These are phyloP conservation scores for Aspergillus puulaauensis DNA, from an alignment of 2,329 filamentous ascomycete species.

Conservation along the genomic window DNA sequence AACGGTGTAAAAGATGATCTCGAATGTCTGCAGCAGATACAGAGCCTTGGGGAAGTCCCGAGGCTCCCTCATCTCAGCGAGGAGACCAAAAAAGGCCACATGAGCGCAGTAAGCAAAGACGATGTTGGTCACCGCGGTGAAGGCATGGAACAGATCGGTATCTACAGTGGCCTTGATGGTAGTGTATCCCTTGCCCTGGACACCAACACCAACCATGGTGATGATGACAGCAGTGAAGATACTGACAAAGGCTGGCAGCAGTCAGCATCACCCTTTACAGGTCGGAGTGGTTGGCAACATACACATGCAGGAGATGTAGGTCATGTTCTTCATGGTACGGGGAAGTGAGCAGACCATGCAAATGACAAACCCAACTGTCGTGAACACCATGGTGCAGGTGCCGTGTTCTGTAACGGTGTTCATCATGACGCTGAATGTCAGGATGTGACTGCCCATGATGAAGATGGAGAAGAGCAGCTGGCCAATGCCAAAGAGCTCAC, in stretches of 20 bases:
- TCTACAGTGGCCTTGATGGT: not conserved
- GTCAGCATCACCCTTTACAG: not conserved
- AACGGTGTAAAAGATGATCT: slow-evolving; percentile 61
- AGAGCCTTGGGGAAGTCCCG: slow-evolving; percentile 61
- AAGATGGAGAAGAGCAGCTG: slow-evolving; percentile 64
- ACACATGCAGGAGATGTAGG: slow-evolving; percentile 5
- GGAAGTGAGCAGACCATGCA: slow-evolving; percentile 51
- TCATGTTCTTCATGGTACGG: slow-evolving; percentile 28
- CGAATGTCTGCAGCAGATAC: slow-evolving; percentile 55
- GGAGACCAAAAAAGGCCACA: slow-evolving; percentile 52
- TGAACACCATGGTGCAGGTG: slow-evolving; percentile 62
- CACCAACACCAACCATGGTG: slow-evolving; percentile 63
- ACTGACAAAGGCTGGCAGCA: slow-evolving; percentile 50
- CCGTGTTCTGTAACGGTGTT: slow-evolving; percentile 60
- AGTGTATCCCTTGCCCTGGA: not conserved
- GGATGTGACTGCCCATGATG: slow-evolving; percentile 65
- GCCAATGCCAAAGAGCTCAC: slow-evolving; percentile 61
- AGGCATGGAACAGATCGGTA: not conserved
- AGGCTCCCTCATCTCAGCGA: slow-evolving; percentile 60
- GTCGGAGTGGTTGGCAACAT: not conserved
- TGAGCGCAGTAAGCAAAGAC: slow-evolving; percentile 17
- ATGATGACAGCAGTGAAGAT: slow-evolving; percentile 62
- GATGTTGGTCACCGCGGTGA: slow-evolving; percentile 8
- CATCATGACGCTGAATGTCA: slow-evolving; percentile 67
- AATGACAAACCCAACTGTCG: slow-evolving; percentile 43